These are phyloP conservation scores for Hypoxylon sp. DNA, from an alignment of 2,329 filamentous ascomycete species.

Conservation along the genomic window DNA sequence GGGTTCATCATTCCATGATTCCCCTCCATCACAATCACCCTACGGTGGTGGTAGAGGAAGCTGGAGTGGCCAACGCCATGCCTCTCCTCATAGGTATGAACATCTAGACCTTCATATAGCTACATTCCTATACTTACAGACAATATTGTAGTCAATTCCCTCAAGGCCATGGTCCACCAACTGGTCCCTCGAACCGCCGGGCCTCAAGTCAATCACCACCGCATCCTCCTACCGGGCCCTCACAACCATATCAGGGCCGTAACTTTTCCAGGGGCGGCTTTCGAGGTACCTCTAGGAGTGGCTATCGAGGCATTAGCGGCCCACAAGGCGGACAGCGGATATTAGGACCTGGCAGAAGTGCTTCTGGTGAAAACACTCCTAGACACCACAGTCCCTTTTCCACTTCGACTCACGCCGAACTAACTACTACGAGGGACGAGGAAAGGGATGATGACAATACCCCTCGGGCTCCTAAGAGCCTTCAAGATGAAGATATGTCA, in stretches of 20 bases:
- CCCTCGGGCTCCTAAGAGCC: slow-evolving; percentile 72
- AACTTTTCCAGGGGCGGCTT: slow-evolving; percentile 65
- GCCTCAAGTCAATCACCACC: slow-evolving; percentile 65
- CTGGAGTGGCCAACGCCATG: slow-evolving; percentile 61
- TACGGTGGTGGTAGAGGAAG: slow-evolving; percentile 66
- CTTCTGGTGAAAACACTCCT: slow-evolving; percentile 50
- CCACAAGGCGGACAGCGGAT: slow-evolving; percentile 80
- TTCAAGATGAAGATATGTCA: slow-evolving; percentile 72
- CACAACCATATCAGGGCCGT: slow-evolving; percentile 56
- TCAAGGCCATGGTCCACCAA: slow-evolving; percentile 63
- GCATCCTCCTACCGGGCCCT: slow-evolving; percentile 68
- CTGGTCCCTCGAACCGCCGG: slow-evolving; percentile 66
- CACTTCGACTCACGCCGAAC: slow-evolving; percentile 45
- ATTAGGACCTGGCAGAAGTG: slow-evolving; percentile 48
- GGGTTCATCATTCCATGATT: slow-evolving; percentile 67
- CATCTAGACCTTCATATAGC: slow-evolving; percentile 52
- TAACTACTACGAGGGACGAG: slow-evolving; percentile 44
- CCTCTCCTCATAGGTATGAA: slow-evolving; percentile 53
- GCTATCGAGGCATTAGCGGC: slow-evolving; percentile 68
- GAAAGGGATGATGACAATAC: slow-evolving; percentile 69
- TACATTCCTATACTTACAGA: slow-evolving; percentile 49
- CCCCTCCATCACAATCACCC: slow-evolving; percentile 70
- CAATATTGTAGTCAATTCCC: slow-evolving; percentile 66
- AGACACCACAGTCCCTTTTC: slow-evolving; percentile 50
- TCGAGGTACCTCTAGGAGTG: slow-evolving; percentile 67